Evolutionary conservation across 2,329 filamentous ascomycete species (phyloP), one percentile per base, ranked within the genome.

Genomic region (Colletotrichum sublineola): DNA sequence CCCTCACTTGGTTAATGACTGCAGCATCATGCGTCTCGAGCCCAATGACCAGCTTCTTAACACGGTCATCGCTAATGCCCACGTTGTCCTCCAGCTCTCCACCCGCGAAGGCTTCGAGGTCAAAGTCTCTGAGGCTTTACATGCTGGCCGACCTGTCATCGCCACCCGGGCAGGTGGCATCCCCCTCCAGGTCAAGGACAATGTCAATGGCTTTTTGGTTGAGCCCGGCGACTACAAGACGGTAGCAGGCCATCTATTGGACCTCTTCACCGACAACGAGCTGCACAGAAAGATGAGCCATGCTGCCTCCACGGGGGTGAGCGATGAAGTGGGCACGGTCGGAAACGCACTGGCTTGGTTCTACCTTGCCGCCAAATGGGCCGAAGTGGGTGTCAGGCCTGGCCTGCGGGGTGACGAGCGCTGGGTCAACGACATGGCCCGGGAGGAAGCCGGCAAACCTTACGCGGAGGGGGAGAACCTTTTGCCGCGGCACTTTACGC

Each of bases 81-180:
- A 91, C 68, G 89, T 95, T 9, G 92, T 92, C 0, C 87, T 96
- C 9, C 94, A 96, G 80, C 89, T 96, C 7, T 95, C 93, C 3
- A 95, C 92, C 0, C 89, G 93, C 46, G 94, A 96, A 79, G 93
- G 94, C 0, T 96, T 96, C 76, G 94, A 96, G 81, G 92, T 96
- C 76, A 96, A 96, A 81, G 93, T 96, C 6, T 94, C 92, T 0
- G 94, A 96, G 81, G 93, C 93, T 1, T 85, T 96, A 31, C 93
- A 95, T 78, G 94, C 94, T 56, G 93, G 93, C 18, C 89, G 92
- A 2, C 94, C 94, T 1, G 88, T 95, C 77, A 94, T 96, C 74
- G 93, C 92, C 3, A 94, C 92, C 1, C 85, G 86, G 29, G 91
- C 91, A 1, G 94, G 94, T n/a, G 94, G 94, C 14, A 95, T 96